A percentile compares a stretch with the other conserved stretches of the same genome.
These are phyloP conservation scores for Trametes cingulata DNA, from an alignment of 768 basidiomycete genomes.

Conservation along the genomic window DNA sequence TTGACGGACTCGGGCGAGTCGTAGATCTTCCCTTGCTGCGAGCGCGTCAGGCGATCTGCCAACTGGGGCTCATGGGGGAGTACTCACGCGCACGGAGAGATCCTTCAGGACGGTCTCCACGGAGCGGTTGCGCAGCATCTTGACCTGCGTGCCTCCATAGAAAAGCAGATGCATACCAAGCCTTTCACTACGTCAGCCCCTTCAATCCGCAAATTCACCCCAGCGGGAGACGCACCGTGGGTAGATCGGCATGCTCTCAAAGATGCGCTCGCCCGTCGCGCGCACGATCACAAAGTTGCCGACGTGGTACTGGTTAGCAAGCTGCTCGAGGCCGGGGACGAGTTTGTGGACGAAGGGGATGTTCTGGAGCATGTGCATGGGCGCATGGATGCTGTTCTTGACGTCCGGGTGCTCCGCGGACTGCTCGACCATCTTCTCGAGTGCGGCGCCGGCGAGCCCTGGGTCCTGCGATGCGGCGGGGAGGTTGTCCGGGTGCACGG, in stretches of 20 bases:
- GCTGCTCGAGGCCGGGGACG: conserved; percentile 56
- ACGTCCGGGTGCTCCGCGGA: conserved; percentile 33
- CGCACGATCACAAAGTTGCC: conserved; percentile 61
- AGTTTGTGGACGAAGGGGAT: conserved; percentile 46
- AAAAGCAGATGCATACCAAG: conserved; percentile 81
- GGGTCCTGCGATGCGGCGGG: conserved; percentile 29
- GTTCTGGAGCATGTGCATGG: conserved; percentile 31
- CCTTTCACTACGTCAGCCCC: conserved; percentile 22
- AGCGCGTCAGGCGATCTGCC: neutral
- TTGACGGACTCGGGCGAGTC: conserved; percentile 51
- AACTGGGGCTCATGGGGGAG: too few relatives aligned
- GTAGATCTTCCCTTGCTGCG: conserved; percentile 56
- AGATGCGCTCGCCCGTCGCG: conserved; percentile 7
- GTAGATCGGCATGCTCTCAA: conserved; percentile 21
- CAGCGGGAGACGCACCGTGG: conserved; percentile 15
- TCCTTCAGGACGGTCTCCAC: conserved; percentile 54
- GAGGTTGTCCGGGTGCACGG: conserved; percentile 36
- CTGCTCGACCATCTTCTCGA: conserved; percentile 39
- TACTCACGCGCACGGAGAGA: conserved; percentile 53
- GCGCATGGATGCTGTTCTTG: conserved; percentile 34
- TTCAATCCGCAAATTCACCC: neutral
- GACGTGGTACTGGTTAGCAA: conserved; percentile 53
- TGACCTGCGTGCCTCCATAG: conserved; percentile 52
- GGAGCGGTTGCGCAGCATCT: conserved; percentile 46
- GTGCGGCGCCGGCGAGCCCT: conserved; percentile 31